Evolutionary conservation across 2,329 filamentous ascomycete species (phyloP).

Genomic region (Paecilomyces niveus): DNA sequence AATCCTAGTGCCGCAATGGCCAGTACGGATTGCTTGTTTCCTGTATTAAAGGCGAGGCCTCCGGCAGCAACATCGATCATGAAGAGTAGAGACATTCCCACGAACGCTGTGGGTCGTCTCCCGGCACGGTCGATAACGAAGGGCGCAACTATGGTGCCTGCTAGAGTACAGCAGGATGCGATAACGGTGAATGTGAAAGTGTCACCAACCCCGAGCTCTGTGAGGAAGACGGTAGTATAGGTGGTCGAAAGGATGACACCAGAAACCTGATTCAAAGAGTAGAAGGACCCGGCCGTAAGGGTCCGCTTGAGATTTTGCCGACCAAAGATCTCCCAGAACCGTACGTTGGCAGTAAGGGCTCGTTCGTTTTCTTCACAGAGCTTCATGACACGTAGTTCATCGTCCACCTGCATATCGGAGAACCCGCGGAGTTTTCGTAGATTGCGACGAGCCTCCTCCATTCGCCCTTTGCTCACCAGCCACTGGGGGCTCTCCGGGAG

Average conservation of each 20-base stretch:
- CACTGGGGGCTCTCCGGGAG: slow-evolving; percentile 30
- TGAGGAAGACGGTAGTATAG: slow-evolving; percentile 32
- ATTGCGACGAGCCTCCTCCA: slow-evolving; percentile 21
- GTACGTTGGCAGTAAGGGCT: slow-evolving; percentile 14
- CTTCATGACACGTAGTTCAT: slow-evolving; percentile 25
- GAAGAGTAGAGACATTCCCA: slow-evolving; percentile 27
- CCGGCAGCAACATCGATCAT: slow-evolving; percentile 27
- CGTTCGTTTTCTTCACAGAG: slow-evolving; percentile 19
- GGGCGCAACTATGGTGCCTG: slow-evolving; percentile 29
- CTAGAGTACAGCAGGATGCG: slow-evolving; percentile 27
- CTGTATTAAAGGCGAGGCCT: slow-evolving; percentile 22
- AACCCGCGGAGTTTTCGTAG: slow-evolving; percentile 25
- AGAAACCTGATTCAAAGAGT: slow-evolving; percentile 29
- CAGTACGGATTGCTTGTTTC: slow-evolving; percentile 15
- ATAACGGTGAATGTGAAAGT: slow-evolving; percentile 30
- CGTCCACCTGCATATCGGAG: slow-evolving; percentile 21
- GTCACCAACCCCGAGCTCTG: slow-evolving; percentile 23
- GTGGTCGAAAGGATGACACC: slow-evolving; percentile 31
- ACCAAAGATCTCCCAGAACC: slow-evolving; percentile 31
- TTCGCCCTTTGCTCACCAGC: slow-evolving; percentile 21
- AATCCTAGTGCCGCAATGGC: slow-evolving; percentile 27
- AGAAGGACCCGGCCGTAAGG: slow-evolving; percentile 27
- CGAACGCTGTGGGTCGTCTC: slow-evolving; percentile 27
- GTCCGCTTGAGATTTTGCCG: slow-evolving; percentile 28
- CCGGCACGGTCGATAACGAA: slow-evolving; percentile 28